phyloP scores from a whole-genome alignment of 1,139 yeast genomes.

The Scheffersomyces parashehatae region DNA sequence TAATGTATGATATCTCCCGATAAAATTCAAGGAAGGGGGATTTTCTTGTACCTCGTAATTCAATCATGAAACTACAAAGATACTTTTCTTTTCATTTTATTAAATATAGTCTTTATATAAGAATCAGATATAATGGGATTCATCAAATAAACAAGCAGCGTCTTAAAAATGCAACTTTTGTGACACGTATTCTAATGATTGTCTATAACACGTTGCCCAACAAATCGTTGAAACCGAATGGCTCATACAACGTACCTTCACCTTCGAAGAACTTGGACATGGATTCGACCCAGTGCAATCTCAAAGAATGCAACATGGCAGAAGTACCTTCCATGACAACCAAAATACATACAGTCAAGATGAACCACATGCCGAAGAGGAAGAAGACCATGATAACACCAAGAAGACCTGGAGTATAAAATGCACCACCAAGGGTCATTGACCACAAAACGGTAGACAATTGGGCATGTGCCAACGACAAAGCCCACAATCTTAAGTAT shows the following conservation, averaged over 20 bases:
- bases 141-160: too few relatives aligned
- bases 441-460: conserved; percentile 92
- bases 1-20: too few relatives aligned
- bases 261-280: conserved; percentile 98
- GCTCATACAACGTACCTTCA: conserved; percentile 87
- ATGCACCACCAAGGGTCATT: conserved; percentile 88
- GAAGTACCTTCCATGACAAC: conserved; percentile 99
- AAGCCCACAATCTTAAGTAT: conserved; percentile 93
- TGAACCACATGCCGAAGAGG: conserved; percentile 93
- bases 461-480: conserved; percentile 96
- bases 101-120: too few relatives aligned
- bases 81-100: too few relatives aligned
- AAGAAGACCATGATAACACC: conserved; percentile 77
- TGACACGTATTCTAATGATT: too few relatives aligned
- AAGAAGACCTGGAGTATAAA: conserved; percentile 63
- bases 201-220: not conserved
- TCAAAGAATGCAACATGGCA: conserved; percentile 95
- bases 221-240: conserved; percentile 42
- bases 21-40: too few relatives aligned
- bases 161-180: too few relatives aligned
- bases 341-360: conserved; percentile 82
- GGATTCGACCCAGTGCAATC: conserved; percentile 98
- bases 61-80: too few relatives aligned
- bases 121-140: too few relatives aligned
- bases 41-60: too few relatives aligned